Conservation (phyloP, 108 stramenopile species). For the Fragilaria crotonensis region DNA sequence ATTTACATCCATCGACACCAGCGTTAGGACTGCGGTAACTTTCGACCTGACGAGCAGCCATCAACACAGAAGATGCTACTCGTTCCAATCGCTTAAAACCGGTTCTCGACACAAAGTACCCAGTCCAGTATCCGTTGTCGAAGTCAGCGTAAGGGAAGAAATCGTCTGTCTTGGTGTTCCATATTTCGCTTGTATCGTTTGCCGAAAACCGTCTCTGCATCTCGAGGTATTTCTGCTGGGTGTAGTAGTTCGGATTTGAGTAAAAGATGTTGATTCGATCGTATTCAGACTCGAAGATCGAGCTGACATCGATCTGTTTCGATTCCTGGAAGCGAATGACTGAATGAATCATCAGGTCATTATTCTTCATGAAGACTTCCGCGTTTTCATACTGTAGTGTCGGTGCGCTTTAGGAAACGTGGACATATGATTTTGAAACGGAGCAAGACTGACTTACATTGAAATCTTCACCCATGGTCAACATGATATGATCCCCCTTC, state of each 20-base stretch:
- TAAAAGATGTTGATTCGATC: slow-evolving; percentile 80
- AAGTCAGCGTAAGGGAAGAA: slow-evolving; percentile 94
- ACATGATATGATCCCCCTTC: slow-evolving; percentile 74
- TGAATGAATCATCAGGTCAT: slow-evolving; percentile 46
- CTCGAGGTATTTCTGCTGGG: slow-evolving; percentile 57
- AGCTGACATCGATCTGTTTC: slow-evolving; percentile 17
- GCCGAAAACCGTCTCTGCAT: background rate
- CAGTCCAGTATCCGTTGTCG: slow-evolving; percentile 90
- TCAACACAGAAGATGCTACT: slow-evolving; percentile 61
- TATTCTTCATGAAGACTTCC: slow-evolving; percentile 36
- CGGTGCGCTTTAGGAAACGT: background rate
- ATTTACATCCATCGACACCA: background rate
- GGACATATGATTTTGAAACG: too few relatives aligned
- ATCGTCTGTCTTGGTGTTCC: slow-evolving; percentile 74
- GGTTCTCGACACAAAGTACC: slow-evolving; percentile 87
- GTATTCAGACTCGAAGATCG: slow-evolving; percentile 45
- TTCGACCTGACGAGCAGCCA: slow-evolving; percentile 71
- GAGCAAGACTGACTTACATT: slow-evolving; percentile 19
- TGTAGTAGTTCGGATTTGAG: slow-evolving; percentile 81
- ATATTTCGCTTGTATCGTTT: slow-evolving; percentile 1
- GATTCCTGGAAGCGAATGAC: slow-evolving; percentile 16
- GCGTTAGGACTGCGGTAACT: background rate
- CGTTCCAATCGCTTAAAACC: slow-evolving; percentile 82
- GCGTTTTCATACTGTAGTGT: slow-evolving; percentile 37
- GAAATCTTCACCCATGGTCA: slow-evolving; percentile 84